A percentile compares a stretch with the other conserved stretches of the same genome.
Evolutionary conservation across 148 eudicot genomes (phyloP).

Genomic region (Rhododendron vialii): DNA sequence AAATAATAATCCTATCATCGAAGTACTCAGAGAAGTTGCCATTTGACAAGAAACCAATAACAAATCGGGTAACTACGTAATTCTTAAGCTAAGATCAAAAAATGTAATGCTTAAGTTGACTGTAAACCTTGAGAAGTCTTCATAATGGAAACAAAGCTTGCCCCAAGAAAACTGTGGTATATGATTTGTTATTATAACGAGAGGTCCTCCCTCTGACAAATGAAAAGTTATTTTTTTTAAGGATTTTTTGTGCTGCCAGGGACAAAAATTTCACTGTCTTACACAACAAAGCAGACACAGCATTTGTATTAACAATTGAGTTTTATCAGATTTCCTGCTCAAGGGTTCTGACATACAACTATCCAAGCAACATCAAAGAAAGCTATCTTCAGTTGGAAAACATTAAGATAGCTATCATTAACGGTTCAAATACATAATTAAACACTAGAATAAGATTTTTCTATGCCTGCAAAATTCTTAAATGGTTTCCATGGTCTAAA

Average conservation of each 20-base stretch:
- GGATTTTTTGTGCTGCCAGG: neutral
- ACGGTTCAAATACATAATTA: neutral
- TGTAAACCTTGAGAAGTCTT: neutral
- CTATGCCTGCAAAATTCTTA: neutral
- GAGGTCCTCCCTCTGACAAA: neutral
- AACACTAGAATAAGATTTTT: neutral
- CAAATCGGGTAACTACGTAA: too few species aligned
- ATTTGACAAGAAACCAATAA: neutral
- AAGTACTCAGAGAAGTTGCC: neutral
- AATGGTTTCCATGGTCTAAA: neutral
- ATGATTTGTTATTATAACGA: neutral
- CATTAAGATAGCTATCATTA: neutral
- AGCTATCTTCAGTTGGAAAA: neutral
- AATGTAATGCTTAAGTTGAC: neutral
- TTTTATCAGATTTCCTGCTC: neutral
- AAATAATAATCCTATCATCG: neutral
- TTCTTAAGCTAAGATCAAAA: too few species aligned
- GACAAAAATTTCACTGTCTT: neutral
- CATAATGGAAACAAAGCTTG: neutral
- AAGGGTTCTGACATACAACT: neutral
- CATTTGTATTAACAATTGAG: neutral
- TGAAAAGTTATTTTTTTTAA: neutral
- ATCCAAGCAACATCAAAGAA: neutral
- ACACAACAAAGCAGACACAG: neutral
- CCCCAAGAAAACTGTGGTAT: neutral